phyloP scores from a whole-genome alignment of 139 green algal species.

The Raphidocelis subcapitata region DNA sequence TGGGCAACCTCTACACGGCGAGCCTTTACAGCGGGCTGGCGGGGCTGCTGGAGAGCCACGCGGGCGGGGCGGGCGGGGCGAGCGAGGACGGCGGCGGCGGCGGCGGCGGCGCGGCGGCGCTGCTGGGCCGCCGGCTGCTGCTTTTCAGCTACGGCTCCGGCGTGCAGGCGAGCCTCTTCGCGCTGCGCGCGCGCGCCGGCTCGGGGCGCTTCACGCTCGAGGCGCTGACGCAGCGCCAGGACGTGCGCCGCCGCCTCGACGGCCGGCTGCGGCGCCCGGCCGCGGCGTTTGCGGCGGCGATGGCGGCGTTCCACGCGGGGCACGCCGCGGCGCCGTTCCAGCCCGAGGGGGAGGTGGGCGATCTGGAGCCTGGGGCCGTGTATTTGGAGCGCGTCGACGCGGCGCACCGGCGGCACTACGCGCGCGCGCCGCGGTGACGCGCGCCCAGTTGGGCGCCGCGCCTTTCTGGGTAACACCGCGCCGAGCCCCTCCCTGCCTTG shows the following conservation, averaged over 20 bases:
- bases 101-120: background rate
- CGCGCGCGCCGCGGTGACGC: no score
- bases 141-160: constrained; percentile 83
- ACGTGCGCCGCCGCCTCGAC: background rate
- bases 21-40: constrained; percentile 61
- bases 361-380: constrained; percentile 53
- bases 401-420: constrained; percentile 54
- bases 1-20: constrained; percentile 87
- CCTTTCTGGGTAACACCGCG: no score
- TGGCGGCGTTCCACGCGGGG: constrained; percentile 33
- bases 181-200: constrained; percentile 28
- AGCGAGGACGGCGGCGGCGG: background rate
- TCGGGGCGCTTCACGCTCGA: constrained; percentile 11
- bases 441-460: no score
- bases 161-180: constrained; percentile 54
- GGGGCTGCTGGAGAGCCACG: constrained; percentile 48
- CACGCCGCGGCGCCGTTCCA: constrained; percentile 32
- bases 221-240: constrained; percentile 2
- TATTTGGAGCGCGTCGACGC: constrained; percentile 69
- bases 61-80: constrained; percentile 14
- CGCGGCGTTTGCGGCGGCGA: constrained; percentile 45
- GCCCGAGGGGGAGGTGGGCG: constrained; percentile 20
- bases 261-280: background rate
- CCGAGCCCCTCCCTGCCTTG: no score
- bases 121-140: constrained; percentile 55